Base-by-base conservation (phyloP, 2,329 filamentous ascomycete species). In the Cladosporium sp. region DNA sequence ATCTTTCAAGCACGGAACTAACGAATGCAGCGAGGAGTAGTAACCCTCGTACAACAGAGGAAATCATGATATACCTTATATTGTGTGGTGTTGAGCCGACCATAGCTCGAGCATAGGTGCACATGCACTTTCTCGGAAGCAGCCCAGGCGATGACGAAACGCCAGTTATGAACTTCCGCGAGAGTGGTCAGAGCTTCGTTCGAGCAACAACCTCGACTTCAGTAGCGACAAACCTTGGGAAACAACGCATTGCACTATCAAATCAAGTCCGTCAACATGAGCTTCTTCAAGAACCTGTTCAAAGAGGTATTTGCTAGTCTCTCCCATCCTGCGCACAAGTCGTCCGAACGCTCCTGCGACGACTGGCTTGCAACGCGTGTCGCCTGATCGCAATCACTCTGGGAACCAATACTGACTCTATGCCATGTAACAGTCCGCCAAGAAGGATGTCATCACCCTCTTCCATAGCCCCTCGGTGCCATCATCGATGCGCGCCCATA, bases 401-500 rank as follows among this genome's bases (percentile, higher is more conserved):
- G 25, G 17, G 15, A 45, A 28, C 22, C 22, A 51, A 7, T 42
- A 34, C 44, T 59, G 20, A 55, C 35, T 36, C 15, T 32, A 7
- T 34, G 10, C n/a, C 12, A 15, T 36, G 19, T 47, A 8, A 15
- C 15, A 58, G 48, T 39, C 40, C 19, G 42, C 56, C 20, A 52
- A 77, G 77, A 79, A 79, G 68, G 92, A 97, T 79, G 90, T 96
- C 65, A 85, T 97, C 72, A 97, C 93, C 61, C 87, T 99, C 79
- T 99, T 97, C 81, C 92, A 97, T 83, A 89, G 90, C 74, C 84
- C 93, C 58, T 82, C 80, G 66, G 83, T 83, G 55, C 83, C 88
- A 20, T 81, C 87, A 62, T 97, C 92, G 3, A 79, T 84, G 51
- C 85, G 88, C 60, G 88, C 88, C 32, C 83, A 87, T 61, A 87